Percentiles rank a stretch among this genome's conserved stretches.
Evolutionary conservation across 2,329 filamentous ascomycete genomes (phyloP).

Genomic region (Talaromyces sp.): DNA sequence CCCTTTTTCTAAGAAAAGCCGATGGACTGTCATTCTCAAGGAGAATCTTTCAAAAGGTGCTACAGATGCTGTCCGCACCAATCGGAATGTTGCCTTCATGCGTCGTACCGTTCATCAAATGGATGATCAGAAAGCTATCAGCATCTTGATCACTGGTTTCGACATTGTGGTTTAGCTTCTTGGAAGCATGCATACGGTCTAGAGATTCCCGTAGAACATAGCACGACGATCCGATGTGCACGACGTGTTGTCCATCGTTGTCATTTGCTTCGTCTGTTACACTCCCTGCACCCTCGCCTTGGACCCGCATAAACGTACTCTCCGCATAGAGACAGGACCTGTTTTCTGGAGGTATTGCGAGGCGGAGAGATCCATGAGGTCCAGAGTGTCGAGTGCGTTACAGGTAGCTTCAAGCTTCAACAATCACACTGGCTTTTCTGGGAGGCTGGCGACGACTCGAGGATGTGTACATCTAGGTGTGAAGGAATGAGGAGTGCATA

Average conservation of each 20-base stretch:
- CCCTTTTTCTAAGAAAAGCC: slow-evolving; percentile 6
- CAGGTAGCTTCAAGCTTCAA: slow-evolving; percentile 40
- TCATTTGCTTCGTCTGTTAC: slow-evolving; percentile 21
- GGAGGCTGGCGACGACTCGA: slow-evolving; percentile 34
- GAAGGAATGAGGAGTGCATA: slow-evolving; percentile 33
- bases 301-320: no score
- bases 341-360: slow-evolving; percentile 2
- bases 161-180: slow-evolving; percentile 23
- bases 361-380: slow-evolving; percentile 28
- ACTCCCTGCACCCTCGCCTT: no score
- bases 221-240: slow-evolving; percentile 13
- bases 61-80: not conserved
- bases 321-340: not conserved
- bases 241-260: slow-evolving; percentile 23
- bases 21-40: not conserved
- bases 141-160: not conserved
- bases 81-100: slow-evolving; percentile 2
- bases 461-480: slow-evolving; percentile 37
- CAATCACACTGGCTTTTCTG: slow-evolving; percentile 37
- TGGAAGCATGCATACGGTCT: slow-evolving; percentile 34
- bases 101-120: slow-evolving; percentile 17
- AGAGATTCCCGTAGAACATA: slow-evolving; percentile 7
- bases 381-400: slow-evolving; percentile 38
- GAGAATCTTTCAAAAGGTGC: not conserved
- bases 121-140: slow-evolving; percentile 18